These are phyloP conservation scores for Eimeria acervulina DNA, from an alignment of 169 alveolate genomes.

Conservation along the genomic window DNA sequence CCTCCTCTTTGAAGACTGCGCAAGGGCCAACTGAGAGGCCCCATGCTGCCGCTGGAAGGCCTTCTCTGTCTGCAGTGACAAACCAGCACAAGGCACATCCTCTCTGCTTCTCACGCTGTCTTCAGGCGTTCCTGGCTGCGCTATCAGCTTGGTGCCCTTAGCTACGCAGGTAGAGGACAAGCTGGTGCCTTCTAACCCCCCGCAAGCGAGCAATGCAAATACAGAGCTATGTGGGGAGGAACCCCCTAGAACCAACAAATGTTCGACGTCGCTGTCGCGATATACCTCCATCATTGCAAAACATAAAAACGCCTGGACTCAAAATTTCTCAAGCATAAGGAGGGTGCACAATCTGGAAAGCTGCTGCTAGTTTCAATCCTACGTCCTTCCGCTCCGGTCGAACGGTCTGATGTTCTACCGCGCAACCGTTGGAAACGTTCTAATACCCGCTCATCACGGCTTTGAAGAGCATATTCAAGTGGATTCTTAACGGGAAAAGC, in stretches of 20 bases:
- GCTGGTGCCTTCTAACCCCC: not conserved
- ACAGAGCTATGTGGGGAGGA: not conserved
- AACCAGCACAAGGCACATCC: not conserved
- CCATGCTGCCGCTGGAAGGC: conserved; percentile 92
- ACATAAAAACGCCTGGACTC: not conserved
- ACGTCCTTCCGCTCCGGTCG: not conserved
- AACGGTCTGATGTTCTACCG: not conserved
- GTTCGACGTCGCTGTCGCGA: not conserved
- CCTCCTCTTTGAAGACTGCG: conserved; percentile 83
- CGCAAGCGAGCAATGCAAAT: not conserved
- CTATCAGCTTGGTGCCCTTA: not conserved
- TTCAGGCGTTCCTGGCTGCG: not conserved
- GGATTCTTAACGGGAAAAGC: not conserved
- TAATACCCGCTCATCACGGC: not conserved
- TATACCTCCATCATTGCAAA: not conserved
- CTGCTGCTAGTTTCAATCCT: not conserved
- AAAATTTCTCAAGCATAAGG: not conserved
- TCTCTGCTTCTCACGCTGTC: not conserved
- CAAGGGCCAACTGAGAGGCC: conserved; percentile 87
- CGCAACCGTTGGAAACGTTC: not conserved
- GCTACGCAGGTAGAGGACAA: not conserved
- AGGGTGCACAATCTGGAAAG: not conserved
- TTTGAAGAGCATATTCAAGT: not conserved
- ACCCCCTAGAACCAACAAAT: not conserved
- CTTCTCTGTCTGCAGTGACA: conserved; percentile 86